Base-by-base conservation (phyloP, 2,329 filamentous ascomycete genomes). In the Fusarium nematophilum region DNA sequence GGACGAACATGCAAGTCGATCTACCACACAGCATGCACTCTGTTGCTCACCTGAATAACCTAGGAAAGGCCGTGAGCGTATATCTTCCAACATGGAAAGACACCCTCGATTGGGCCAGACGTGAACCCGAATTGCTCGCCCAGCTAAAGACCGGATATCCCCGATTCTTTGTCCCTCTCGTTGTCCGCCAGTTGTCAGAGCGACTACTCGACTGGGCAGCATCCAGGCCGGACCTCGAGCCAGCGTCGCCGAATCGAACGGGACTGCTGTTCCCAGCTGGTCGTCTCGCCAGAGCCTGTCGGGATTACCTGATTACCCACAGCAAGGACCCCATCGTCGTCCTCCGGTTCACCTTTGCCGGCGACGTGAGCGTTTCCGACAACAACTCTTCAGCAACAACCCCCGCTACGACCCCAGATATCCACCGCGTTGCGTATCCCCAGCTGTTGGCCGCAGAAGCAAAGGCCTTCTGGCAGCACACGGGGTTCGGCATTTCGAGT, bases 391-490 rank as follows among this genome's bases (percentile, higher is more conserved):
- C 8, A 14, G n/a, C n/a, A n/a, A 5, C 8, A 15, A 6, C 6
- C 23, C 13, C 8, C 6, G 6, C 4, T 25, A 21, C 6, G 18
- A 3, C 15, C 23, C 40, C 26, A 8, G 36, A 66, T 4, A 18
- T 71, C 1, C 72, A 50, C 17, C 42, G 43, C 2, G 58, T 66
- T 1, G 30, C 59, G 5, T 67, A 66, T 15, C 55, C 67, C 2
- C 15, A 37, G 2, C 17, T 37, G 3, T 15, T 71, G 9, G 53
- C 42, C 3, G 36, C 21, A 4, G 64, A 70, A 17, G 69, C 65
- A n/a, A 69, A 69, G 36, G 59, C 57, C 7, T 73, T 71, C 25
- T 73, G 69, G 70, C 68, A 70, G 14, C 69, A 73, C 40, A 67
- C 71, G 1, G 71, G 70, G 0, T 68, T 55, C 14, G 71, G 70